Evolutionary conservation across 2,329 filamentous ascomycete genomes (phyloP).

Genomic region (Nemania diffusa): DNA sequence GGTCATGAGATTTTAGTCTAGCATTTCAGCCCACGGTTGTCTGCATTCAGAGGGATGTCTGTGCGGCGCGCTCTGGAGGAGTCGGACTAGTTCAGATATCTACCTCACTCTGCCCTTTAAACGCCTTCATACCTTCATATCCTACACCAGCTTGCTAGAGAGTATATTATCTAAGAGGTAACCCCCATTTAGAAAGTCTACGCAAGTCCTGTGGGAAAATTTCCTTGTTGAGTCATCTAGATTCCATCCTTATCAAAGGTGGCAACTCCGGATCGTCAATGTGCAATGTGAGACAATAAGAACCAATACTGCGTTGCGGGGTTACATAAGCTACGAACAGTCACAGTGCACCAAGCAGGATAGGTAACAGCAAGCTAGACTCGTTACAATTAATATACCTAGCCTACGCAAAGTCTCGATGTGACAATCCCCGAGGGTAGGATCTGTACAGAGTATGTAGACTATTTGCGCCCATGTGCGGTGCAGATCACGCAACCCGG

Average conservation of each 20-base stretch:
- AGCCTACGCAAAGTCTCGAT: not conserved
- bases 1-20: not conserved
- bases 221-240: not conserved
- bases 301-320: not conserved
- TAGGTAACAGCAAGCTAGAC: not conserved
- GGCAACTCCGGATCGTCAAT: not conserved
- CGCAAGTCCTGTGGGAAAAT: not conserved
- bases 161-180: not conserved
- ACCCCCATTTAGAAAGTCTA: not conserved
- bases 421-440: not conserved
- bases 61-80: not conserved
- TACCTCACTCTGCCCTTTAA: not conserved
- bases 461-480: not conserved
- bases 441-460: conserved; percentile 1
- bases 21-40: not conserved
- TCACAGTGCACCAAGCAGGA: not conserved
- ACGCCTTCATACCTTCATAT: not conserved
- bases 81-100: not conserved
- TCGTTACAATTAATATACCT: conserved; percentile 4
- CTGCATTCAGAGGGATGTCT: not conserved
- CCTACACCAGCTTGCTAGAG: not conserved
- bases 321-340: conserved; percentile 6
- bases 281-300: not conserved
- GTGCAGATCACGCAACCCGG: conserved; percentile 2
- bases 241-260: not conserved